Evolutionary conservation across 1,139 yeast species (phyloP).

Genomic region (Hemisphaericaspora lyxosophila): DNA sequence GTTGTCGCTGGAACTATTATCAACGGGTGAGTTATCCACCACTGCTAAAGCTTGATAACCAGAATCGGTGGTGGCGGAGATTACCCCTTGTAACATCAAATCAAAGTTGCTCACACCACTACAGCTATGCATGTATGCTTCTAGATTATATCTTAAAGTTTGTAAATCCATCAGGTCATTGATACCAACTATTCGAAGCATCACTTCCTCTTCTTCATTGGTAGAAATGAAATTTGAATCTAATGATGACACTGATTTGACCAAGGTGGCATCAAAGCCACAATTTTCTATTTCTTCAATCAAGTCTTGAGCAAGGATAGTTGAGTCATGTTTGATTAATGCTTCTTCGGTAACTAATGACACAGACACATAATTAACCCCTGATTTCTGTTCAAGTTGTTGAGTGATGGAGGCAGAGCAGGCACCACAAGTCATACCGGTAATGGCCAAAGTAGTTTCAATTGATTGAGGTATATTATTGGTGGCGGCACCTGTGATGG

Average conservation of each 20-base stretch:
- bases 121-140: conserved; percentile 35
- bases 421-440: conserved; percentile 89
- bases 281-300: conserved; percentile 62
- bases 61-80: conserved; percentile 1
- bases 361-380: conserved; percentile 54
- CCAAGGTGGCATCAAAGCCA: conserved; percentile 62
- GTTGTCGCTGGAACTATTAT: conserved; percentile 10
- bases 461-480: not conserved
- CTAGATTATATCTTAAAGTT: conserved; percentile 38
- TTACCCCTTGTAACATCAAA: conserved; percentile 14
- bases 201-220: conserved; percentile 26
- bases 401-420: conserved; percentile 67
- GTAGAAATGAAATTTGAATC: not conserved
- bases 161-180: conserved; percentile 25
- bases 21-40: conserved; percentile 2
- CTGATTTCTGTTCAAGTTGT: conserved; percentile 47
- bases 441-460: conserved; percentile 33
- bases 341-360: conserved; percentile 79
- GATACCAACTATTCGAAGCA: conserved; percentile 37
- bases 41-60: not conserved
- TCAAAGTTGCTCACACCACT: conserved; percentile 28
- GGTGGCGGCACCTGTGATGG: not conserved
- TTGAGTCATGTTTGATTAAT: conserved; percentile 43
- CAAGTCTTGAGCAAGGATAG: conserved; percentile 34
- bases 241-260: conserved; percentile 16